Conservation (phyloP, 179 eudicot genomes). For the Nepenthes alata region DNA sequence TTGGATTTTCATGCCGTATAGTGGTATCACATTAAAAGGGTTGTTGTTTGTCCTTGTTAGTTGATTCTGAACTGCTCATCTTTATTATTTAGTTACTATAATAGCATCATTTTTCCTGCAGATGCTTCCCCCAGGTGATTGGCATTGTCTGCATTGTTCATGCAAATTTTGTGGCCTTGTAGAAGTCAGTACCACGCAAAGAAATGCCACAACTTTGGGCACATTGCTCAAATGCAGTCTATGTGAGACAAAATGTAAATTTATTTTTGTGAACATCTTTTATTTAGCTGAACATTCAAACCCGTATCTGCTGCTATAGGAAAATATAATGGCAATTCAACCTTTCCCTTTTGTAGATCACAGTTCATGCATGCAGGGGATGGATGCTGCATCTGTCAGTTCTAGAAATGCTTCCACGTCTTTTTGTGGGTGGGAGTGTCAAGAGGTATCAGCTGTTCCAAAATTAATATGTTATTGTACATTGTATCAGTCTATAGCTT, state of each 20-base stretch:
- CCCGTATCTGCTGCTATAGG: neutral
- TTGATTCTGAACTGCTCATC: too few species aligned
- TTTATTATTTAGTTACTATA: neutral
- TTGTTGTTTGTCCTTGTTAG: too few species aligned
- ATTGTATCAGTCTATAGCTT: too few species aligned
- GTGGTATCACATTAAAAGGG: too few species aligned
- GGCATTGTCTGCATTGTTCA: constrained; percentile 93
- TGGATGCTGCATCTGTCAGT: constrained; percentile 21
- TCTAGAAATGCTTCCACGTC: constrained; percentile 20
- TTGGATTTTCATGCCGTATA: too few species aligned
- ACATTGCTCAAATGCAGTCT: constrained; percentile 41
- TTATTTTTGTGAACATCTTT: neutral
- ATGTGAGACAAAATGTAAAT: constrained; percentile 79
- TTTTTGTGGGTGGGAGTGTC: constrained; percentile 71
- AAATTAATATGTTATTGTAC: neutral
- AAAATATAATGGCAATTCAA: constrained; percentile 3
- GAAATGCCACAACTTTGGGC: constrained; percentile 19
- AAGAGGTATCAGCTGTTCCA: constrained; percentile 41
- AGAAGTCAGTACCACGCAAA: constrained; percentile 23
- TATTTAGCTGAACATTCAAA: constrained; percentile 1
- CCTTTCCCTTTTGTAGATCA: constrained; percentile 41
- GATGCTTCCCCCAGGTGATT: constrained; percentile 94
- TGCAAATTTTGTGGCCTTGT: constrained; percentile 73
- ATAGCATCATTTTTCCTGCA: constrained; percentile 19
- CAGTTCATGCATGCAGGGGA: constrained; percentile 46